phyloP scores from a whole-genome alignment of 1,284 basidiomycete species.

The Sanghuangporus sanghuang region DNA sequence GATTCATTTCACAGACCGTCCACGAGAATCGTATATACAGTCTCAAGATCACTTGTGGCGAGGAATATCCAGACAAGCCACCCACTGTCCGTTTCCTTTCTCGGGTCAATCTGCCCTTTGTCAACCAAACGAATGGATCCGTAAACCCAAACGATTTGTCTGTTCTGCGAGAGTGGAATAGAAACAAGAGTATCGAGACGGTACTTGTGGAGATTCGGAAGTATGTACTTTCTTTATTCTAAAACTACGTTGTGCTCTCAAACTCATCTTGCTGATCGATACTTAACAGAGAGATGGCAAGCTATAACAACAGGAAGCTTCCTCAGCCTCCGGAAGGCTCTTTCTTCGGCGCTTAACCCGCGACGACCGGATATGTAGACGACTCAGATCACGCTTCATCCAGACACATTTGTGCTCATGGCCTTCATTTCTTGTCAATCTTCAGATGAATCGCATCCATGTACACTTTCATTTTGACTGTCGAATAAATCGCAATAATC shows the following conservation, averaged over 20 bases:
- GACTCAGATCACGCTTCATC: background rate
- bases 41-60: conserved; percentile 85
- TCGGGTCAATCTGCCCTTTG: conserved; percentile 94
- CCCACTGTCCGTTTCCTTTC: conserved; percentile 85
- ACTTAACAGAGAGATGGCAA: conserved; percentile 83
- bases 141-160: conserved; percentile 71
- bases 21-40: conserved; percentile 99
- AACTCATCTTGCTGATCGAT: background rate
- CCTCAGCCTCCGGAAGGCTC: conserved; percentile 92
- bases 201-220: conserved; percentile 87
- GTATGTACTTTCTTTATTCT: conserved; percentile 38
- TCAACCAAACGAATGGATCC: conserved; percentile 66
- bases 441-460: background rate
- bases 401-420: conserved; percentile 6
- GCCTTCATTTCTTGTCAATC: background rate
- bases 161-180: conserved; percentile 70
- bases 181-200: conserved; percentile 77
- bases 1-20: conserved; percentile 58
- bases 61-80: conserved; percentile 76
- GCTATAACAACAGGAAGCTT: conserved; percentile 86
- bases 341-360: conserved; percentile 42
- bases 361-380: background rate
- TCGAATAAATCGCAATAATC: background rate
- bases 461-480: background rate
- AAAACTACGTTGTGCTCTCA: background rate